Evolutionary conservation across 2,329 filamentous ascomycete species (phyloP), one percentile per base, ranked within the genome.

Genomic region (Venturia nashicola): DNA sequence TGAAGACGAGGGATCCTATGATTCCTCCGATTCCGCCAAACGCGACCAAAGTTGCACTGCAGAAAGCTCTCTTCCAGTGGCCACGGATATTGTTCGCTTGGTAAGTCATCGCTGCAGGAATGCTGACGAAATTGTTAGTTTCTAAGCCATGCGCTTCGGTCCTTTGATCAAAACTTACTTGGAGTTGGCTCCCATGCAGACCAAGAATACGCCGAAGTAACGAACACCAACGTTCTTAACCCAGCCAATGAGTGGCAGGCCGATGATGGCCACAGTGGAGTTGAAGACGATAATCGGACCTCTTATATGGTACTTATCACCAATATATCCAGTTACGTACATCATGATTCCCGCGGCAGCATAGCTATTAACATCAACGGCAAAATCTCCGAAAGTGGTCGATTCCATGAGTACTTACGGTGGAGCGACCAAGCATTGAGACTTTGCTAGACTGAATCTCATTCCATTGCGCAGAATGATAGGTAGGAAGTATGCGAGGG

Each of bases 41-140:
- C 1, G 86, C 88, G 3, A 94, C 87, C 3, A 93, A 81, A 0
- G 86, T 88, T 2, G 90, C 88, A 65, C 85, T 89, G 72, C 85
- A 87, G 68, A 94, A 86, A 0, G 90, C 90, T 60, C 91, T 84
- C 77, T 93, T 95, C 89, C 90, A 95, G 76, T 94, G 90, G 0
- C 90, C 90, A 62, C 89, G 86, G 70, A 95, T 88, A 75, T 95
- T 95, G 76, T 93, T 94, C 6, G 43, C 62, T 76, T 91, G 90
- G 77, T 90, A 94, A 0, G 89, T 83, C 78, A 95, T 84, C 59
- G 84, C 79, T 1, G 85, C 80, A 0, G 91, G 90, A 5, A 93
- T 80, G 72, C 94, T 94, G 67, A 86, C 82, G n/a, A 14, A n/a
- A 4, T n/a, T n/a, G 32, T 57, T 18, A 57, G 51, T 57, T 48